These are phyloP conservation scores for Candida chauliodis DNA, from an alignment of 805 yeast species.

Conservation along the genomic window DNA sequence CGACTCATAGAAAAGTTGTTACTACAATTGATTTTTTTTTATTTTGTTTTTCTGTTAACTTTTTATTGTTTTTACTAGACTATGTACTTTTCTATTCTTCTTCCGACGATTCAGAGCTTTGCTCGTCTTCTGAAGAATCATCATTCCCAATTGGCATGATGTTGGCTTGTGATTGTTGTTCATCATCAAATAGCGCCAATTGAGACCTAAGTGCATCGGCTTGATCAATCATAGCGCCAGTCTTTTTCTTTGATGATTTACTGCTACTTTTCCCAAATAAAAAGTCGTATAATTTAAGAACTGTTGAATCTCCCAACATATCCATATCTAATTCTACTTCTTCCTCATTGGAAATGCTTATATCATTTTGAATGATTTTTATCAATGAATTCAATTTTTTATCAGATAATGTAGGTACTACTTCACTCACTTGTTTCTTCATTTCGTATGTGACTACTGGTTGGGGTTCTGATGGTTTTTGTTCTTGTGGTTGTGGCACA, in stretches of 20 bases:
- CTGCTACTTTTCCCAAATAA: constrained; percentile 48
- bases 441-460: constrained; percentile 81
- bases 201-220: constrained; percentile 62
- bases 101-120: constrained; percentile 58
- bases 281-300: constrained; percentile 78
- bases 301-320: constrained; percentile 78
- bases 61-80: background rate
- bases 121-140: constrained; percentile 49
- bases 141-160: constrained; percentile 30
- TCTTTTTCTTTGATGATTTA: constrained; percentile 30
- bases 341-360: constrained; percentile 67
- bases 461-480: constrained; percentile 15
- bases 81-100: constrained; percentile 48
- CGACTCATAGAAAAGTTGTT: constrained; percentile 6
- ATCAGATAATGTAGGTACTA: constrained; percentile 73
- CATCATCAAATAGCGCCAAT: constrained; percentile 41
- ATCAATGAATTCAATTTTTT: constrained; percentile 80
- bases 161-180: constrained; percentile 12
- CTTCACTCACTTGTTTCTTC: constrained; percentile 91
- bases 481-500: constrained; percentile 1
- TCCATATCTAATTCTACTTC: constrained; percentile 93
- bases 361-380: constrained; percentile 75
- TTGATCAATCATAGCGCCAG: constrained; percentile 39
- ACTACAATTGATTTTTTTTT: background rate
- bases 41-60: background rate